Base-by-base conservation (phyloP, 179 eudicot genomes). In the Beta corolliflora region DNA sequence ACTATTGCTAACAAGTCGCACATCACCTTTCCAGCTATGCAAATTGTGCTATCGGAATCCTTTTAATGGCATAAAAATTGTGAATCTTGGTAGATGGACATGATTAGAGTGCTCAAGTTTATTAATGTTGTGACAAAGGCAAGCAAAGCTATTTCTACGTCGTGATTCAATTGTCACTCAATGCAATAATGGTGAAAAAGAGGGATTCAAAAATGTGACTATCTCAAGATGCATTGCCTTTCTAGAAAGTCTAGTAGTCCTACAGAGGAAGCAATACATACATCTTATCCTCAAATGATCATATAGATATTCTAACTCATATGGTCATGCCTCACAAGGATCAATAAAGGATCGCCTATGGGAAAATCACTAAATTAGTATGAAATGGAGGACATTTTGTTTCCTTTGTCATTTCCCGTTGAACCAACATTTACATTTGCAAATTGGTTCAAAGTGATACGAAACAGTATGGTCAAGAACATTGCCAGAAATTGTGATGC, bases 21-120 rank as follows among this genome's bases (percentile, higher is more conserved):
- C 98, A 97, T 94, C 97, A 79, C 85, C 92, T 88, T 93, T 94
- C 99, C 99, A 96, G 72, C 94, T 96, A 81, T 89, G 97, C 81
- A 96, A 87, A 83, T 96, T 96, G 84, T 96, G 97, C 71, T 96
- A 97, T 78, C 98, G 94, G 83, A 92, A 96, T 75, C 99, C 98
- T 88, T 94, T 96, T 78, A 96, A 85, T 71, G 99, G 99, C 98
- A 96, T 91, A 55, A 92, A 89, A 77, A 96, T 91, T n/a, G 96
- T 84, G 44, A 94, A 94, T 85, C 89, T 87, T 50, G 98, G 99
- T 81, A 96, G 81, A 80, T 86, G 86, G 79, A 81, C 86, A 88
- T 94, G 98, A 65, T 85, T 87, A 54, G 93, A 91, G 86, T 96
- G 98, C 86, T 96, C 96, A 44, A 96, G 97, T 56, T 91, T 91